A percentile compares a stretch with the other conserved stretches of the same genome.
These are phyloP conservation scores for Myriosclerotinia curreyana DNA, from an alignment of 2,329 filamentous ascomycete species.

Conservation along the genomic window DNA sequence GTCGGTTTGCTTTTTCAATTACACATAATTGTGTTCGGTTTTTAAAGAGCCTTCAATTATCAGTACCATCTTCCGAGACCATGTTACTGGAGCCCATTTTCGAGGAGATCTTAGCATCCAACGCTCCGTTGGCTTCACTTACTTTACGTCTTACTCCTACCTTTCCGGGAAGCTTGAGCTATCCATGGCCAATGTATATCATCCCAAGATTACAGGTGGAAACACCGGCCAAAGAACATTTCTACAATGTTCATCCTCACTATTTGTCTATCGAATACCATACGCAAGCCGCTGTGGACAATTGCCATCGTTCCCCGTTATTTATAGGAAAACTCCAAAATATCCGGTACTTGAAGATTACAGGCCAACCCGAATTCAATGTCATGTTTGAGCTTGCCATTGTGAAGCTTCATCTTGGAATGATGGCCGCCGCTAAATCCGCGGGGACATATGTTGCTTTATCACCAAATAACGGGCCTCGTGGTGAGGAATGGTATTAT, in stretches of 20 bases:
- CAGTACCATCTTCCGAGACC: conserved; percentile 16
- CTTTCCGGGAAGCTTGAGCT: conserved; percentile 16
- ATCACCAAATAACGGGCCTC: conserved; percentile 20
- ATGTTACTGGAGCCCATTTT: conserved; percentile 10
- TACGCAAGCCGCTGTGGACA: conserved; percentile 19
- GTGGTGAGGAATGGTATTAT: conserved; percentile 21
- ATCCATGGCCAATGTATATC: conserved; percentile 20
- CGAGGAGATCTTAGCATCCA: conserved; percentile 13
- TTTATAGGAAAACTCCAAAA: conserved; percentile 16
- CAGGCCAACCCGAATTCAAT: conserved; percentile 17
- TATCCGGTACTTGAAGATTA: conserved; percentile 19
- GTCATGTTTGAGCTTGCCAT: conserved; percentile 19
- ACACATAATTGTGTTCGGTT: conserved; percentile 16
- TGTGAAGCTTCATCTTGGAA: conserved; percentile 20
- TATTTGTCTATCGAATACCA: conserved; percentile 17
- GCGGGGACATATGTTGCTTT: conserved; percentile 5
- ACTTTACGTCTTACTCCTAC: conserved; percentile 15
- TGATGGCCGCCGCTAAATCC: conserved; percentile 18
- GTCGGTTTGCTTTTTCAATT: conserved; percentile 13
- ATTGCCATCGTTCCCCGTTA: conserved; percentile 12
- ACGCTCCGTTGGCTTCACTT: conserved; percentile 14
- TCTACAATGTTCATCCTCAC: conserved; percentile 17
- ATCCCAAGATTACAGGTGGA: conserved; percentile 13
- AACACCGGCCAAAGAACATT: conserved; percentile 16
- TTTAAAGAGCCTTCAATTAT: conserved; percentile 17